Evolutionary conservation across 2,329 filamentous ascomycete genomes (phyloP), one percentile per base, ranked within the genome.

Genomic region (Colletotrichum sp.): DNA sequence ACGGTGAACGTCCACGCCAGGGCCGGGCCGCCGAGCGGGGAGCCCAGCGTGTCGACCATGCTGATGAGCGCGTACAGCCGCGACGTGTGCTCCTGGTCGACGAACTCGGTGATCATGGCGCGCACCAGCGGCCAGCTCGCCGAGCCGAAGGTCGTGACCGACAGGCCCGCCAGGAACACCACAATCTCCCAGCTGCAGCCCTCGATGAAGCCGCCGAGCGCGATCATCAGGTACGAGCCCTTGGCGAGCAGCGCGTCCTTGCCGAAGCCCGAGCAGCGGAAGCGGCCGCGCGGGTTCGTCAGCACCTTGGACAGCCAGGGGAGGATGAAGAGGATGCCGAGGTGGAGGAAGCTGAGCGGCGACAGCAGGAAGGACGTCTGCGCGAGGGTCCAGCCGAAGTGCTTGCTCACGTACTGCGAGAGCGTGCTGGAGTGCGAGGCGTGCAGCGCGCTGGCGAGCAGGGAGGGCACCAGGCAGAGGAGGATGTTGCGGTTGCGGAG

Each of bases 351-450:
- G 24, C 86, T 86, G 5, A 86, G 75, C 0, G 86, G 84, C 2
- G 86, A 86, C 9, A 88, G 80, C 34, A 88, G 80, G 71, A 87
- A 82, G 72, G 84, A 86, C 1, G 83, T 85, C 71, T 87, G 82
- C 21, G 84, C 86, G 32, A 88, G 82, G 24, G 79, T 83, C 86
- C 86, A 88, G 65, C 82, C 82, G 62, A 88, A 88, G 72, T 87
- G 80, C 71, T 86, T 87, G 83, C 85, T 87, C 70, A 88, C 79
- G 55, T 86, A 86, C 79, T 88, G 87, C 6, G 83, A 80, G 34
- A 88, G 79, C 1, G 82, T 86, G 8, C 79, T 79, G 15, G 82
- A 81, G 77, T 85, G 83, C 8, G 85, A 84, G 0, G 81, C 68
- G 80, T 80, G n/a, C 44, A 86, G 79, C 13, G 86, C 84, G 49